phyloP scores from a whole-genome alignment of 768 basidiomycete genomes.

The Lentinus tigrinus region DNA sequence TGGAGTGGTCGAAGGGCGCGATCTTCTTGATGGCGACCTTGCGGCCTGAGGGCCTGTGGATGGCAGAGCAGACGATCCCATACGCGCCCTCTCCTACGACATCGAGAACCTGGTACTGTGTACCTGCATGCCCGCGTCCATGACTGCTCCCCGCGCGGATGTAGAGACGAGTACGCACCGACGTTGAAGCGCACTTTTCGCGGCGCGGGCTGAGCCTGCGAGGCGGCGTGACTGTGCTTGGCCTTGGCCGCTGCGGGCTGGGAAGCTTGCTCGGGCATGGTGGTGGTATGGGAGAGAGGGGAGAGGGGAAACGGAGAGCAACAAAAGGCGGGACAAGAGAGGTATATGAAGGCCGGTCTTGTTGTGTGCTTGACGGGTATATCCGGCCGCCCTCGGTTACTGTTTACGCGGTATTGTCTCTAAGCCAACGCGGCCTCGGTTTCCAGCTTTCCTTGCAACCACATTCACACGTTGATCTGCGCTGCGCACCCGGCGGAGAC shows the following conservation, averaged over 20 bases:
- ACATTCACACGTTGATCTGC: conserved; percentile 16
- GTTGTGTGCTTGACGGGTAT: conserved; percentile 13
- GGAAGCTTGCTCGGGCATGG: conserved; percentile 25
- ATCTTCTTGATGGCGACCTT: conserved; percentile 97
- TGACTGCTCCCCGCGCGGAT: background rate
- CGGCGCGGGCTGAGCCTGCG: conserved; percentile 54
- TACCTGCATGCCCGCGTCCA: conserved; percentile 23
- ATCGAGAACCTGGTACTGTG: conserved; percentile 69
- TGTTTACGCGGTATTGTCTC: background rate
- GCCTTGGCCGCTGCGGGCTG: conserved; percentile 29
- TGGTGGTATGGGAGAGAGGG: conserved; percentile 2
- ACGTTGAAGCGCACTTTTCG: conserved; percentile 90
- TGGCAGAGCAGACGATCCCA: conserved; percentile 86
- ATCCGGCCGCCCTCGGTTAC: conserved; percentile 2
- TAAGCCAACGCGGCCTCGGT: background rate
- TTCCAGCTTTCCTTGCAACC: background rate
- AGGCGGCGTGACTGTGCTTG: conserved; percentile 47
- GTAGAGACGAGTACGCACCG: conserved; percentile 40
- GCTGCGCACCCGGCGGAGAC: background rate
- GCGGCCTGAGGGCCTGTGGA: conserved; percentile 73
- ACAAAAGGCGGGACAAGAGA: conserved; percentile 4
- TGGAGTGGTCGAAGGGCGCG: conserved; percentile 90
- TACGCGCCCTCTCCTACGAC: conserved; percentile 95
- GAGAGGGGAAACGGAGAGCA: conserved; percentile 5
- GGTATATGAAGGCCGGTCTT: conserved; percentile 17